Conservation (phyloP, 2,329 filamentous ascomycete species). For the Penicillium sp. region DNA sequence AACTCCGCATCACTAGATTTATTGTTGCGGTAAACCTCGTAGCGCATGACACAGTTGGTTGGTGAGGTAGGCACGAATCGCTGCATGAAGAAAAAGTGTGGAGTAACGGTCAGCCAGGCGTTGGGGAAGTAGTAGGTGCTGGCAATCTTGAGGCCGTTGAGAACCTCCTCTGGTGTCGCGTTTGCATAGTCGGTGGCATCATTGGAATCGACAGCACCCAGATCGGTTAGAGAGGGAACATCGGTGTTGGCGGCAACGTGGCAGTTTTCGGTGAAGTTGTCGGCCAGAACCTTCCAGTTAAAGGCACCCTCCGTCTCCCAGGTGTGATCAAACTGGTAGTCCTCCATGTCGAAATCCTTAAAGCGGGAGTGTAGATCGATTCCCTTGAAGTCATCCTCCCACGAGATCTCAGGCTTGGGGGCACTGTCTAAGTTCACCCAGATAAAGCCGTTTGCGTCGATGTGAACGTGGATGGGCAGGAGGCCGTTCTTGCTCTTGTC, state of each 20-base stretch:
- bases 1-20: constrained; percentile 55
- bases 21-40: constrained; percentile 61
- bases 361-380: constrained; percentile 15
- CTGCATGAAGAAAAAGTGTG: constrained; percentile 59
- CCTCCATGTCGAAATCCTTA: constrained; percentile 11
- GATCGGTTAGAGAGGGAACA: constrained; percentile 44
- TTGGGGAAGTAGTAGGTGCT: constrained; percentile 37
- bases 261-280: constrained; percentile 49
- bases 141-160: constrained; percentile 38
- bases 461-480: constrained; percentile 19
- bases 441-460: constrained; percentile 20
- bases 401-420: constrained; percentile 14
- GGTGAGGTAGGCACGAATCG: constrained; percentile 55
- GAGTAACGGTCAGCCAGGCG: constrained; percentile 32
- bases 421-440: constrained; percentile 21
- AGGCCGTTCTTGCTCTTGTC: constrained; percentile 24
- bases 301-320: constrained; percentile 17
- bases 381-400: constrained; percentile 17
- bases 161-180: constrained; percentile 47
- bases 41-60: constrained; percentile 51
- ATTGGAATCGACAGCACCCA: constrained; percentile 47
- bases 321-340: constrained; percentile 19
- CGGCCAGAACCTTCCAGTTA: constrained; percentile 24
- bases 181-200: constrained; percentile 45
- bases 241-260: constrained; percentile 35